Evolutionary conservation across 169 alveolate species (phyloP).

Genomic region (Plasmodium inui): DNA sequence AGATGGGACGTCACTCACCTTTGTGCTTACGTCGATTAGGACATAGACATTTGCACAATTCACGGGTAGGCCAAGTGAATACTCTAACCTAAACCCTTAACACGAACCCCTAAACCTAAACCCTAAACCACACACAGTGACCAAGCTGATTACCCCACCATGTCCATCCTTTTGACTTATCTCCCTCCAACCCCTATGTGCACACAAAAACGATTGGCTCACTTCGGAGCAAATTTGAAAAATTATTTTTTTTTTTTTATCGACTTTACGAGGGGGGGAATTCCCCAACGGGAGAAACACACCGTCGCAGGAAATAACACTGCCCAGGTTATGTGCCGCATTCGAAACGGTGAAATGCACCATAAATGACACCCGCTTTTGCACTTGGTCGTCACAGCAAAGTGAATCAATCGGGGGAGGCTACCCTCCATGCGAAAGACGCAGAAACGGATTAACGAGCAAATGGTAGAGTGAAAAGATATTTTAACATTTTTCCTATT

Average conservation of each 20-base stretch:
- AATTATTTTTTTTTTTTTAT: no score
- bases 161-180: neutral
- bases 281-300: neutral
- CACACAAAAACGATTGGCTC: neutral
- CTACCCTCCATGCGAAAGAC: neutral
- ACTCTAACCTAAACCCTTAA: neutral
- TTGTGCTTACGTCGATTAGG: neutral
- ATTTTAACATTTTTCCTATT: conserved; percentile 5
- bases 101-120: no score
- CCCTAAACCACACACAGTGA: no score
- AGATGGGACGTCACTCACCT: neutral
- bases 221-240: neutral
- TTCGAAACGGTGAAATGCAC: neutral
- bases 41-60: neutral
- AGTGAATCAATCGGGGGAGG: neutral
- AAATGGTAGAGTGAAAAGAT: neutral
- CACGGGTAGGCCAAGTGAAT: neutral
- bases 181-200: neutral
- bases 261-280: neutral
- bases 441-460: neutral
- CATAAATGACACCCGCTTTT: neutral
- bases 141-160: neutral
- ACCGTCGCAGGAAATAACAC: neutral
- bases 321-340: neutral
- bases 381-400: neutral